Conservation (phyloP, 2,329 filamentous ascomycete species). For the Aspergillus ustus region DNA sequence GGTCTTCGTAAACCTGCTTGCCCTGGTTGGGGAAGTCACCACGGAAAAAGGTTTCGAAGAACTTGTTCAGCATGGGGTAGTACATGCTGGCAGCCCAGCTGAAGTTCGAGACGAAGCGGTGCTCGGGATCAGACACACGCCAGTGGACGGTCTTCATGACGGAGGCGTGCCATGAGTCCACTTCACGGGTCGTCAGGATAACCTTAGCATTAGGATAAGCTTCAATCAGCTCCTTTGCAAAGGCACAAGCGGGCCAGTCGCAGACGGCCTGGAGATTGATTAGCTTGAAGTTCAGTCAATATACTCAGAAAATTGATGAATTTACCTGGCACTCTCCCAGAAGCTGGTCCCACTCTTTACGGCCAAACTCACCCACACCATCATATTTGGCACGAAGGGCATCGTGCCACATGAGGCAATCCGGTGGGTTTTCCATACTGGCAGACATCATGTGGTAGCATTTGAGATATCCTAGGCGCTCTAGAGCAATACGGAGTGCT, state of each 20-base stretch:
- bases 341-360: conserved; percentile 71
- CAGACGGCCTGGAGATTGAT: conserved; percentile 59
- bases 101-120: conserved; percentile 58
- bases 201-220: conserved; percentile 75
- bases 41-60: conserved; percentile 71
- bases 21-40: conserved; percentile 69
- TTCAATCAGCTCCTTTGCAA: conserved; percentile 71
- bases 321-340: conserved; percentile 63
- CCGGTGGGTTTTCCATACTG: conserved; percentile 69
- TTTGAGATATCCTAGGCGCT: conserved; percentile 68
- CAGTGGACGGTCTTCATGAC: conserved; percentile 71
- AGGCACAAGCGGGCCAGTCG: conserved; percentile 71
- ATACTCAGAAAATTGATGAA: not conserved
- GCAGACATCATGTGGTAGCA: conserved; percentile 77
- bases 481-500: conserved; percentile 69
- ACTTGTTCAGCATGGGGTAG: conserved; percentile 71
- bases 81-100: conserved; percentile 71
- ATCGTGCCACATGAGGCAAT: conserved; percentile 72
- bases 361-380: conserved; percentile 64
- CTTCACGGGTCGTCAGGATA: conserved; percentile 68
- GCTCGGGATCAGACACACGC: conserved; percentile 68
- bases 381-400: conserved; percentile 68
- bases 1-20: conserved; percentile 64
- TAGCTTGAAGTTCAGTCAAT: not conserved
- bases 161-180: conserved; percentile 67